Evolutionary conservation across 768 basidiomycete species (phyloP).

Genomic region (Mycena floridula): DNA sequence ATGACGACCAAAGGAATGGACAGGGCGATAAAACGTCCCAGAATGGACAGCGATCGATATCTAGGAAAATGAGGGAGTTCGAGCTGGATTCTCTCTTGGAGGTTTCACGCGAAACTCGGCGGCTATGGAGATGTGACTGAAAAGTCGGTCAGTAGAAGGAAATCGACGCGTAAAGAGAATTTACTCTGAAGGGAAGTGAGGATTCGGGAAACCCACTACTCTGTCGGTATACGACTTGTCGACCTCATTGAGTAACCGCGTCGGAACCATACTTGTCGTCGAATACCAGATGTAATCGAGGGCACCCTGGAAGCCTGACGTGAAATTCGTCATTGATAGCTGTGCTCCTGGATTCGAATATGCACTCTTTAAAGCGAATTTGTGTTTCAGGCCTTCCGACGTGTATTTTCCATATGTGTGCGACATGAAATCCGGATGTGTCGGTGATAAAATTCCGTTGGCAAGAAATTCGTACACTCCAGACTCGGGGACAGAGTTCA

Average conservation of each 20-base stretch:
- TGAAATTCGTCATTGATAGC: constrained; percentile 83
- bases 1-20: too few species aligned
- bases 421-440: constrained; percentile 89
- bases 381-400: constrained; percentile 78
- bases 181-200: constrained; percentile 95
- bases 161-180: constrained; percentile 27
- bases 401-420: constrained; percentile 92
- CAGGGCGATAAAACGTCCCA: too few species aligned
- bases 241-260: constrained; percentile 83
- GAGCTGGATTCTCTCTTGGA: constrained; percentile 47
- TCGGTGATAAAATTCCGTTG: constrained; percentile 57
- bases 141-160: constrained; percentile 5
- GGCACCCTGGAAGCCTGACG: constrained; percentile 78
- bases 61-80: too few species aligned
- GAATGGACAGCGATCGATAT: too few species aligned
- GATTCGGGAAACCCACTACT: constrained; percentile 94
- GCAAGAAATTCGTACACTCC: constrained; percentile 91
- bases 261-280: constrained; percentile 64
- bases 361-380: constrained; percentile 77
- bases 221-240: constrained; percentile 81
- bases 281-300: constrained; percentile 97
- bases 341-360: constrained; percentile 39
- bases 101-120: constrained; percentile 78
- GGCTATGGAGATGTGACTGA: constrained; percentile 67
- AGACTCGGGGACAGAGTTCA: constrained; percentile 82